These are phyloP conservation scores for Candida glucosophila DNA, from an alignment of 1,139 yeast genomes.

Conservation along the genomic window DNA sequence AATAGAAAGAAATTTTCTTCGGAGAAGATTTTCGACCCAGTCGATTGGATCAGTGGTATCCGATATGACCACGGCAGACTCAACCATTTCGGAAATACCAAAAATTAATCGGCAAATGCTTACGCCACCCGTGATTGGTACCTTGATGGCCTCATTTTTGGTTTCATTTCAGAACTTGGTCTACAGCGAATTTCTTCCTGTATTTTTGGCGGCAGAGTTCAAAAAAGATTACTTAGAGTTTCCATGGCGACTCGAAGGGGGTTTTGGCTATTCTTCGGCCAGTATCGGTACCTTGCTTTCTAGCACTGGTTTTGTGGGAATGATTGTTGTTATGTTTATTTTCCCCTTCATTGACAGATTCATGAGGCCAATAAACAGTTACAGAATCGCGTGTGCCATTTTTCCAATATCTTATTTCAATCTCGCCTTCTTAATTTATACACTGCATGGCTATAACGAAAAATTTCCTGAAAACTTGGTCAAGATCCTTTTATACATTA, in stretches of 20 bases:
- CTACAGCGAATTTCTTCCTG: constrained; percentile 51
- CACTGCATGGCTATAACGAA: constrained; percentile 23
- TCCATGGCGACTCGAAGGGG: constrained; percentile 22
- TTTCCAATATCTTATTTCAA: constrained; percentile 42
- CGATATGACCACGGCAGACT: constrained; percentile 6
- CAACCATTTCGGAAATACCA: constrained; percentile 2
- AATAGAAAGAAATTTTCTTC: constrained; percentile 23
- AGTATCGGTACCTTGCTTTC: constrained; percentile 50
- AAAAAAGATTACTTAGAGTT: constrained; percentile 26
- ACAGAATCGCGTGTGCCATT: constrained; percentile 27
- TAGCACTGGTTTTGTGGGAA: constrained; percentile 49
- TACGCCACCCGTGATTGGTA: constrained; percentile 29
- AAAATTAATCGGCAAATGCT: constrained; percentile 12
- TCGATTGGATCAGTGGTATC: constrained; percentile 27
- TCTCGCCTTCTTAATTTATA: constrained; percentile 43
- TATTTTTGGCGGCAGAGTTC: constrained; percentile 45
- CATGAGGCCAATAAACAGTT: constrained; percentile 37
- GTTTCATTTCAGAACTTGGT: constrained; percentile 45
- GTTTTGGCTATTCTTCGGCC: constrained; percentile 27
- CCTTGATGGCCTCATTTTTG: constrained; percentile 33
- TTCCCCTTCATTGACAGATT: constrained; percentile 50
- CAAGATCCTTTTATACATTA: constrained; percentile 13
- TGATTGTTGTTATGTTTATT: constrained; percentile 38
- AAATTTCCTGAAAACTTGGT: constrained; percentile 16
- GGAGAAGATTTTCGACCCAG: constrained; percentile 31